Evolutionary conservation across 2,329 filamentous ascomycete species (phyloP).

Genomic region (Amesomyces nigricolor): DNA sequence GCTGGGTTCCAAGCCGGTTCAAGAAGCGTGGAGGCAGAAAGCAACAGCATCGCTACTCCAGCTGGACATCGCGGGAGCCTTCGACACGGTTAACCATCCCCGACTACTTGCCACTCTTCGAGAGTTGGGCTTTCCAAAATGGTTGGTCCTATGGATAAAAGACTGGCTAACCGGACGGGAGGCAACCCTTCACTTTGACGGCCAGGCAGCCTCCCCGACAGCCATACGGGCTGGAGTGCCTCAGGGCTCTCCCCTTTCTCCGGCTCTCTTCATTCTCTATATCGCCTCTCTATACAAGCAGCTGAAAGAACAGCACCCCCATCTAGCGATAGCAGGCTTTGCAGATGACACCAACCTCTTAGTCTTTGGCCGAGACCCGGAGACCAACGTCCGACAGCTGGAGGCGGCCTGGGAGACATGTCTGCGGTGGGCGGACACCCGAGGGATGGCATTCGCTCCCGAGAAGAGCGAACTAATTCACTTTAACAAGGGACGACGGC

Average conservation of each 20-base stretch:
- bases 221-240: not conserved
- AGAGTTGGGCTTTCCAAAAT: not conserved
- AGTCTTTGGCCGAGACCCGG: not conserved
- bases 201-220: not conserved
- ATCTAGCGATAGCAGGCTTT: not conserved
- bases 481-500: not conserved
- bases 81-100: too few relatives aligned
- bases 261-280: conserved; percentile 2
- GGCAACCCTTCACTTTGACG: not conserved
- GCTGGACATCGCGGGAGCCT: too few relatives aligned
- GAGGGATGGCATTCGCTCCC: not conserved
- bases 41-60: too few relatives aligned
- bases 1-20: not conserved
- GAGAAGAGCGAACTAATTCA: not conserved
- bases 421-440: not conserved
- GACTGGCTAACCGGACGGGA: not conserved
- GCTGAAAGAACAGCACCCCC: not conserved
- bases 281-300: not conserved
- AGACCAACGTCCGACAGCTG: not conserved
- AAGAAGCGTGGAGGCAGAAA: too few relatives aligned
- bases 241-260: conserved; percentile 1
- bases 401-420: not conserved
- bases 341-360: not conserved
- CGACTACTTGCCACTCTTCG: conserved; percentile 4
- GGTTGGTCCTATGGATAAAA: not conserved